Conservation (phyloP, 768 basidiomycete species). For the Phanerochaete carnosa region DNA sequence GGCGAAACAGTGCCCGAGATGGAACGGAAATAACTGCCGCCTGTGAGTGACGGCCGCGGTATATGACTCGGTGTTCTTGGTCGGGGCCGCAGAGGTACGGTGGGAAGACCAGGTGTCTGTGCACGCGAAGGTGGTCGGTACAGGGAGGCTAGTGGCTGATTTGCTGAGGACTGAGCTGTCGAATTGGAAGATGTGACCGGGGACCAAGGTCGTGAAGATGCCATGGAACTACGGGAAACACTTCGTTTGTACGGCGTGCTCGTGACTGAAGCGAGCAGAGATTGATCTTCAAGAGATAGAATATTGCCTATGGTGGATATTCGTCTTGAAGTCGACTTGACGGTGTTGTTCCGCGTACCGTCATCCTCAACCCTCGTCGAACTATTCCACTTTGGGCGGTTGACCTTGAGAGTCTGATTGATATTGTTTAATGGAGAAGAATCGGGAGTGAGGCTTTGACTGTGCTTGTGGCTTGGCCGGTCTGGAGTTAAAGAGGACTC, state of each 20-base stretch:
- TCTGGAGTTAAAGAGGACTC: constrained; percentile 52
- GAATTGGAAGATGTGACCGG: constrained; percentile 70
- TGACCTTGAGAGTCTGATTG: constrained; percentile 34
- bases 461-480: constrained; percentile 62
- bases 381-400: constrained; percentile 64
- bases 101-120: constrained; percentile 43
- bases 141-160: constrained; percentile 45
- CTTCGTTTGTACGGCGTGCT: constrained; percentile 57
- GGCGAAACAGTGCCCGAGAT: constrained; percentile 38
- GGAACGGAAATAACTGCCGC: constrained; percentile 36
- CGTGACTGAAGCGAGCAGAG: constrained; percentile 17
- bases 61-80: constrained; percentile 81
- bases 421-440: constrained; percentile 52
- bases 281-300: constrained; percentile 13
- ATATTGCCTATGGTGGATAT: constrained; percentile 21
- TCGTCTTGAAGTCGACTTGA: constrained; percentile 51
- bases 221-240: constrained; percentile 69
- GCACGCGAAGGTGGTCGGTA: constrained; percentile 50
- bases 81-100: constrained; percentile 58
- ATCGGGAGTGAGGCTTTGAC: constrained; percentile 69
- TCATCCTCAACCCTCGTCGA: constrained; percentile 65
- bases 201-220: constrained; percentile 79
- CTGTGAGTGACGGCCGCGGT: constrained; percentile 51
- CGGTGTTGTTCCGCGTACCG: constrained; percentile 43
- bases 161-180: constrained; percentile 62